Base-by-base conservation (phyloP, 1,284 basidiomycete species). In the Malassezia pachydermatis region DNA sequence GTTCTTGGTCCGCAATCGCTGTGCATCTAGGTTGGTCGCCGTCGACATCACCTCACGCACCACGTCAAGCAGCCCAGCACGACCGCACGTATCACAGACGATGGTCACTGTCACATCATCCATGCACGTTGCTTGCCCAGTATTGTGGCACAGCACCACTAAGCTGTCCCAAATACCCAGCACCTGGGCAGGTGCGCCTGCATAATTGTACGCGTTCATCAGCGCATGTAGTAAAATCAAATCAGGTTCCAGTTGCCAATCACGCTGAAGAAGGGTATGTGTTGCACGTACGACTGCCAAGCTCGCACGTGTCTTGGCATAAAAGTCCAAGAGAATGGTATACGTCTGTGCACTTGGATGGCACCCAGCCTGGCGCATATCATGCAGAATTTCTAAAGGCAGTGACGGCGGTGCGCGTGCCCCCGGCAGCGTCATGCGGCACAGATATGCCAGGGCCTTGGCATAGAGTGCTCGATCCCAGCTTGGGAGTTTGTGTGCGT, bases 141-240 rank as follows among this genome's bases (percentile, higher is more conserved):
- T 22, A 23, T 47, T 52, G 14, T 34, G 35, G 22, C 49, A 51
- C 22, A 52, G 34, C 10, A 69, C 72, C 6, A 75, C 60, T 17
- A 92, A 77, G 55, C 79, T 77, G 55, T 88, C 81, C 88, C 88
- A 95, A 10, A 94, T 78, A 24, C 81, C 78, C 59, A 81, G 80
- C 7, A 84, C 83, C 54, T 84, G 81, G 1, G 74, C 75, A 51
- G 81, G 83, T 47, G 80, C 81, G 3, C 81, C 82, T 4, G 82
- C 77, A 19, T 81, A 81, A 60, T 84, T 81, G 73, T 94, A 95
- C 1, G 86, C 83, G 68, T 86, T 81, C 84, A 95, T 88, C 50
- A 95, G 76, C 58, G 86, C 80, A 65, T 89, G 92, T 77, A 84
- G 82, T n/a, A 89, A 76, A 1, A 76, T 36, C 10, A 81, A 76